These are phyloP conservation scores for Mycena chlorophos DNA, from an alignment of 768 basidiomycete genomes.

Conservation along the genomic window DNA sequence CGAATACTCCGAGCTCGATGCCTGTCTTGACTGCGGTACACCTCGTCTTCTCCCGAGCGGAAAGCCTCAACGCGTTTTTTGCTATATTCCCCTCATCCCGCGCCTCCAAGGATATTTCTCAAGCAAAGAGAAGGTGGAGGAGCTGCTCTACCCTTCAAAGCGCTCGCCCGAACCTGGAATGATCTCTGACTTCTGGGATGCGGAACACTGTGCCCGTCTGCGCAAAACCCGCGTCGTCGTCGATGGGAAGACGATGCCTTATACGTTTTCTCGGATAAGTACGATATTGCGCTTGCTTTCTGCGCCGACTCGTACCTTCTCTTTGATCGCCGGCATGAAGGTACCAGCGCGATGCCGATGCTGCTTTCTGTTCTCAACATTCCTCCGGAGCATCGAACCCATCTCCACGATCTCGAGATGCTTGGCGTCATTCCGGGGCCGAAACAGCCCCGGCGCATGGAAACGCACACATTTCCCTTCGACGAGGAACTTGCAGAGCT, in stretches of 20 bases:
- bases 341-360: constrained; percentile 28
- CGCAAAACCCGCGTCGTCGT: constrained; percentile 24
- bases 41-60: constrained; percentile 24
- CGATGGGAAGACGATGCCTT: constrained; percentile 21
- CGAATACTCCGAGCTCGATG: constrained; percentile 23
- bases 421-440: constrained; percentile 47
- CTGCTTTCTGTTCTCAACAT: constrained; percentile 39
- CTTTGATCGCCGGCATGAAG: constrained; percentile 29
- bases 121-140: constrained; percentile 18
- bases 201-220: constrained; percentile 29
- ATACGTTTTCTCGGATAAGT: constrained; percentile 34
- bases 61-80: constrained; percentile 29
- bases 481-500: constrained; percentile 36
- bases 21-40: constrained; percentile 40
- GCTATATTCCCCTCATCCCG: constrained; percentile 42
- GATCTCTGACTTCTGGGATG: constrained; percentile 38
- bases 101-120: constrained; percentile 31
- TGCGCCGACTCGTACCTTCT: constrained; percentile 40
- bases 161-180: neutral
- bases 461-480: constrained; percentile 39
- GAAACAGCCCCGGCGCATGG: constrained; percentile 35
- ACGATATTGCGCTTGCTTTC: constrained; percentile 42
- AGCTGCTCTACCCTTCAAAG: constrained; percentile 30
- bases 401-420: constrained; percentile 33
- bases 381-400: constrained; percentile 36